Conservation (phyloP, 306 rosid genomes). For the Cucumis sativus region Cucumber_9930_V3 NC_026656.2:1435001-1435500, state of each 20-base stretch:
- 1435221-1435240: background rate
- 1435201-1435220: background rate
- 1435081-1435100: conserved; percentile 5
- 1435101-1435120: conserved; percentile 1
- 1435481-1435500: background rate
- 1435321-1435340: background rate
- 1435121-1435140: background rate
- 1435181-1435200: background rate
- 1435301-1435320: background rate
- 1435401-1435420: background rate
- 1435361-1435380: background rate
- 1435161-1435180: background rate
- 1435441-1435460: background rate
- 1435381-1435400: background rate
- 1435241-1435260: background rate
- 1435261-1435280: background rate
- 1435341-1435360: background rate
- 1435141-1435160: background rate
- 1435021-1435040: background rate
- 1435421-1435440: background rate
- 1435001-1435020: background rate
- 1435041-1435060: background rate
- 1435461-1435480: background rate
- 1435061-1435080: background rate
- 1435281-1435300: background rate